Evolutionary conservation across 2,329 filamentous ascomycete species (phyloP).

Genomic region (Xylariaceae sp.): DNA sequence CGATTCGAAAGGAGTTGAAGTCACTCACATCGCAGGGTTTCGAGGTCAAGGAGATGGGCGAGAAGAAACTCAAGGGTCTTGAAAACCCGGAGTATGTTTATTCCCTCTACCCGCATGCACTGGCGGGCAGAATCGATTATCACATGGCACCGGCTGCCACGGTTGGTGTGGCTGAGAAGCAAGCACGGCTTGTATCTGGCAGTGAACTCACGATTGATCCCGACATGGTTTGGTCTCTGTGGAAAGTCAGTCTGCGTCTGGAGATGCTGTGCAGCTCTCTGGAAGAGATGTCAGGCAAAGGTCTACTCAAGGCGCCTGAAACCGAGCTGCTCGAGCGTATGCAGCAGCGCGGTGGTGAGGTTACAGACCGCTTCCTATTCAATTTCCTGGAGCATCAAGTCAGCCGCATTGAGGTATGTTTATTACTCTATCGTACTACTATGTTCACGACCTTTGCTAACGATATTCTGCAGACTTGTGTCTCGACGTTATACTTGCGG

Average conservation of each 20-base stretch:
- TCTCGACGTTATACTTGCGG: constrained; percentile 72
- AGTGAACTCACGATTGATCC: constrained; percentile 72
- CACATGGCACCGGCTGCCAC: constrained; percentile 46
- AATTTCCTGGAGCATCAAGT: constrained; percentile 94
- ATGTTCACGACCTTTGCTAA: constrained; percentile 21
- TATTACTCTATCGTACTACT: not conserved
- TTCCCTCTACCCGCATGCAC: constrained; percentile 85
- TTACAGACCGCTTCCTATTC: constrained; percentile 81
- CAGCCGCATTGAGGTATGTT: constrained; percentile 83
- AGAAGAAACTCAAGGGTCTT: constrained; percentile 90
- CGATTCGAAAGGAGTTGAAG: constrained; percentile 81
- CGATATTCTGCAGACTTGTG: constrained; percentile 58
- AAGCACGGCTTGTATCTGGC: constrained; percentile 56
- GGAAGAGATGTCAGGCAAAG: constrained; percentile 60
- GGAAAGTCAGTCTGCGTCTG: constrained; percentile 80
- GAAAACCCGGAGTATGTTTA: constrained; percentile 97
- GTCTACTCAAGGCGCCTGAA: constrained; percentile 67
- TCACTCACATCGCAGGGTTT: constrained; percentile 88
- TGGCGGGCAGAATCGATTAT: constrained; percentile 72
- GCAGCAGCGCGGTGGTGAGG: constrained; percentile 66
- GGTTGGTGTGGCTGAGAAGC: constrained; percentile 45
- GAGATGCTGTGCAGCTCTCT: constrained; percentile 90
- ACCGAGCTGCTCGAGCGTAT: constrained; percentile 71
- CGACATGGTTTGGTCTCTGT: constrained; percentile 80
- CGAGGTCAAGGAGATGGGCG: constrained; percentile 92